Evolutionary conservation across 352 stramenopile species (phyloP).

Genomic region (Aphanomyces cochlioides): DNA sequence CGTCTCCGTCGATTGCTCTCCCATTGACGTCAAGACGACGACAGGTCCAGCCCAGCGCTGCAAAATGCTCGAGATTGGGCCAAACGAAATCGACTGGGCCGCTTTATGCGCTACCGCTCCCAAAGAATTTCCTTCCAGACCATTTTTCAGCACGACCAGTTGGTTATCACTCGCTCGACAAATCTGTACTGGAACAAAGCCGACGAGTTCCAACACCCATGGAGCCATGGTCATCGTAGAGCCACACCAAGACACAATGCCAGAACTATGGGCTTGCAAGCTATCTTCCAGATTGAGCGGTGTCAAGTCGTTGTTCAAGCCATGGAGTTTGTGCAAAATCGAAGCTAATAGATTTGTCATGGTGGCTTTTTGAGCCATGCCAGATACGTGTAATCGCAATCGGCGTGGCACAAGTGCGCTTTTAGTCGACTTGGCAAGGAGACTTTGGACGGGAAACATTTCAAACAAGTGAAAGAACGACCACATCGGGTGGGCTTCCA

Average conservation of each 20-base stretch:
- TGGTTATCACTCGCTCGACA: constrained; percentile 61
- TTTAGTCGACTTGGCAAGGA: constrained; percentile 1
- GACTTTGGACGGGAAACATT: constrained; percentile 45
- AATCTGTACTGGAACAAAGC: constrained; percentile 70
- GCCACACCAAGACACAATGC: constrained; percentile 15
- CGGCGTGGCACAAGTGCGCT: neutral
- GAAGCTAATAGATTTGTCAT: constrained; percentile 34
- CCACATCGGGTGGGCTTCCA: constrained; percentile 35
- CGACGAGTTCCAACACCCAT: constrained; percentile 38
- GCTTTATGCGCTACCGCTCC: constrained; percentile 19
- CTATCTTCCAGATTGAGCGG: constrained; percentile 32
- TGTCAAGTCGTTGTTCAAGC: constrained; percentile 60
- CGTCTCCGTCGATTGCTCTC: constrained; percentile 67
- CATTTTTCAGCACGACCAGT: constrained; percentile 52
- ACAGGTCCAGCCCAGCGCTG: constrained; percentile 28
- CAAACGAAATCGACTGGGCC: constrained; percentile 28
- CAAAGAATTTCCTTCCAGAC: constrained; percentile 29
- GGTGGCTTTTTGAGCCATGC: neutral
- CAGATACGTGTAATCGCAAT: constrained; percentile 2
- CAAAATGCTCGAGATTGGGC: constrained; percentile 26
- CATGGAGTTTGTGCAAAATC: constrained; percentile 51
- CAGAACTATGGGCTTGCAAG: neutral
- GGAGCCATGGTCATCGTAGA: constrained; percentile 32
- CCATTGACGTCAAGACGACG: constrained; percentile 42
- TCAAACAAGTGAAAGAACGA: constrained; percentile 47